These are phyloP conservation scores for Capillidium rhysosporum DNA, from an alignment of 371 early-diverging fungal genomes.

Conservation along the genomic window DNA sequence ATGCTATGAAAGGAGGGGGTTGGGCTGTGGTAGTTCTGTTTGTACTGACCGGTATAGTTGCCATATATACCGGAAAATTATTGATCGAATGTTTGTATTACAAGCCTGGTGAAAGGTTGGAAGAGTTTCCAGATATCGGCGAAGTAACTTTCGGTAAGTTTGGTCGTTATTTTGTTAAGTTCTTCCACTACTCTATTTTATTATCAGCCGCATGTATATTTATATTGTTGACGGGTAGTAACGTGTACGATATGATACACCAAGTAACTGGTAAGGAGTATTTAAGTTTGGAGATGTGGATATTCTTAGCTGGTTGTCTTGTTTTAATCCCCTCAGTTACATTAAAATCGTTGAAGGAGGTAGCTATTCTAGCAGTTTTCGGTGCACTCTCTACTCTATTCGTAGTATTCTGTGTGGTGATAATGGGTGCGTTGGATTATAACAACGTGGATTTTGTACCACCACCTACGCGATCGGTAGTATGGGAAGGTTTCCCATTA, in stretches of 20 bases:
- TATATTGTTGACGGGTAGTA: conserved; percentile 47
- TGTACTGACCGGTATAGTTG: neutral
- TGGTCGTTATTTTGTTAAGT: conserved; percentile 32
- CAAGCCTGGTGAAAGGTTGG: conserved; percentile 17
- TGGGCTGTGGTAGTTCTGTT: conserved; percentile 6
- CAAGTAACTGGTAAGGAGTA: neutral
- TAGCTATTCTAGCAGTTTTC: conserved; percentile 10
- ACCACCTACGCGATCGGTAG: conserved; percentile 10
- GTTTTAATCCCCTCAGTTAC: conserved; percentile 7
- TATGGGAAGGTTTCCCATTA: conserved; percentile 28
- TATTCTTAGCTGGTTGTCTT: neutral
- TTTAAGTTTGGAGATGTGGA: conserved; percentile 4
- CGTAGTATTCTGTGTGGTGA: conserved; percentile 18
- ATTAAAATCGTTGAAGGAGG: conserved; percentile 8
- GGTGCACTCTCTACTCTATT: conserved; percentile 26
- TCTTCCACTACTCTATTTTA: conserved; percentile 39
- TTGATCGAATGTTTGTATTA: conserved; percentile 44
- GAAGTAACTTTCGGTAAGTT: conserved; percentile 36
- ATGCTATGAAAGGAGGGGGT: conserved; percentile 9
- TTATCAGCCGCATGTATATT: conserved; percentile 57
- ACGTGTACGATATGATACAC: conserved; percentile 31
- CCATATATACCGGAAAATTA: neutral
- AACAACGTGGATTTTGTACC: neutral
- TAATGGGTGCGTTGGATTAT: neutral
- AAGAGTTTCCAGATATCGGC: conserved; percentile 33